Percentiles rank a stretch among this genome's conserved stretches.
phyloP scores from a whole-genome alignment of 2,329 filamentous ascomycete species.

The Alternaria infectoria region DNA sequence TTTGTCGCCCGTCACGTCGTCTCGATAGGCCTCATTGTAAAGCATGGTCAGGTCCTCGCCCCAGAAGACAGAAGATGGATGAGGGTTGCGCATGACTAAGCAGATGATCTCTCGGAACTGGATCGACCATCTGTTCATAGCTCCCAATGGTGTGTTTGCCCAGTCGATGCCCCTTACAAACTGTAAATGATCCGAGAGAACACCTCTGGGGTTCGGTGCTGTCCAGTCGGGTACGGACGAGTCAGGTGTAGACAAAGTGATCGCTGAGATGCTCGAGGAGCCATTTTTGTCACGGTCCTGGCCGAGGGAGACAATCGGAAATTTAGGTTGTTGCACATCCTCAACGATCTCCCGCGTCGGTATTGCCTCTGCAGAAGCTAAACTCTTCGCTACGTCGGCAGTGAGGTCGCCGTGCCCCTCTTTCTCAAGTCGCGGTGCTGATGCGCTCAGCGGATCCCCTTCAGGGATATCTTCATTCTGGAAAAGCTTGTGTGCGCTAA shows the following conservation, averaged over 20 bases:
- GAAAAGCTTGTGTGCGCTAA: slow-evolving; percentile 30
- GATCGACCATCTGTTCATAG: slow-evolving; percentile 56
- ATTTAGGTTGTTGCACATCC: slow-evolving; percentile 13
- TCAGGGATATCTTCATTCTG: slow-evolving; percentile 21
- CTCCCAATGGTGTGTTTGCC: slow-evolving; percentile 56
- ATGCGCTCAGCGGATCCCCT: slow-evolving; percentile 8
- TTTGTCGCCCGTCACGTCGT: slow-evolving; percentile 36
- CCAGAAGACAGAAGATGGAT: slow-evolving; percentile 48
- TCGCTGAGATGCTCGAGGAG: slow-evolving; percentile 19
- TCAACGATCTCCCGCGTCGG: neutral
- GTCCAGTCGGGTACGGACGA: slow-evolving; percentile 39
- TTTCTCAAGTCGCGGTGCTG: neutral
- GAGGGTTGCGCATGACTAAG: slow-evolving; percentile 39
- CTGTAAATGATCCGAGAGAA: slow-evolving; percentile 38
- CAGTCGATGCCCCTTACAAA: slow-evolving; percentile 56
- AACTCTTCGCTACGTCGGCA: slow-evolving; percentile 2
- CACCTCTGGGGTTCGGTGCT: slow-evolving; percentile 21
- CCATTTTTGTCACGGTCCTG: slow-evolving; percentile 27
- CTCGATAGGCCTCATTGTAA: slow-evolving; percentile 51
- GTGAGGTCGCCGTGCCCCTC: neutral
- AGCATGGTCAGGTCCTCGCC: slow-evolving; percentile 37
- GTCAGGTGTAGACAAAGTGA: slow-evolving; percentile 32
- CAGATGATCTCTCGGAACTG: slow-evolving; percentile 53
- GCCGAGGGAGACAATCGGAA: slow-evolving; percentile 10
- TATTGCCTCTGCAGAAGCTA: slow-evolving; percentile 8